These are phyloP conservation scores for Pleurotus platypus DNA, from an alignment of 768 basidiomycete species.

Conservation along the genomic window DNA sequence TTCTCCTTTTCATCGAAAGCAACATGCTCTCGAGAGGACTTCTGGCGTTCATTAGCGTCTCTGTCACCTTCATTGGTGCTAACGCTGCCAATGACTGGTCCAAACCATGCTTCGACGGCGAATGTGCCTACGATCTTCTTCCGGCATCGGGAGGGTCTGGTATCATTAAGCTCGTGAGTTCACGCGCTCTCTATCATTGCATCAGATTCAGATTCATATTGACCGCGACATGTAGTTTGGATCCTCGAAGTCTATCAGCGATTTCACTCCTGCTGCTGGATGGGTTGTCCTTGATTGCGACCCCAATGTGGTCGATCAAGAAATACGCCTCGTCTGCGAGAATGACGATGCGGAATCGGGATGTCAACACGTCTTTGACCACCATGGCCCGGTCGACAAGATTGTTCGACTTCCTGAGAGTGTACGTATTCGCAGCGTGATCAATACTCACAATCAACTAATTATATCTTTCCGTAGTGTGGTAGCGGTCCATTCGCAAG, in stretches of 20 bases:
- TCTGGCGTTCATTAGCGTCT: no score
- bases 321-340: constrained; percentile 1
- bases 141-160: background rate
- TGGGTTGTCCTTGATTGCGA: constrained; percentile 4
- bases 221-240: background rate
- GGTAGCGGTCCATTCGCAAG: constrained; percentile 18
- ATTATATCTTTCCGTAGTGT: constrained; percentile 18
- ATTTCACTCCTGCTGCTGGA: background rate
- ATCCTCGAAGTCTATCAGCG: background rate
- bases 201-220: background rate
- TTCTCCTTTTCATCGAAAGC: no score
- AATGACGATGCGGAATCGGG: constrained; percentile 13
- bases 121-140: constrained; percentile 17
- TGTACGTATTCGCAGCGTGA: constrained; percentile 24
- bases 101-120: constrained; percentile 20
- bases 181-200: background rate
- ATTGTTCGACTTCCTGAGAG: constrained; percentile 52
- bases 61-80: no score
- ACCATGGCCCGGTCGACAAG: constrained; percentile 38
- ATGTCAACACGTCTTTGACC: constrained; percentile 36
- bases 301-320: background rate
- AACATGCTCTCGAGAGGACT: no score
- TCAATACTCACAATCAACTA: no score
- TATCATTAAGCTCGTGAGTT: background rate
- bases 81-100: constrained; percentile 17